Base-by-base conservation (phyloP, 441 rosid genomes). In the Melastoma candidum region DNA sequence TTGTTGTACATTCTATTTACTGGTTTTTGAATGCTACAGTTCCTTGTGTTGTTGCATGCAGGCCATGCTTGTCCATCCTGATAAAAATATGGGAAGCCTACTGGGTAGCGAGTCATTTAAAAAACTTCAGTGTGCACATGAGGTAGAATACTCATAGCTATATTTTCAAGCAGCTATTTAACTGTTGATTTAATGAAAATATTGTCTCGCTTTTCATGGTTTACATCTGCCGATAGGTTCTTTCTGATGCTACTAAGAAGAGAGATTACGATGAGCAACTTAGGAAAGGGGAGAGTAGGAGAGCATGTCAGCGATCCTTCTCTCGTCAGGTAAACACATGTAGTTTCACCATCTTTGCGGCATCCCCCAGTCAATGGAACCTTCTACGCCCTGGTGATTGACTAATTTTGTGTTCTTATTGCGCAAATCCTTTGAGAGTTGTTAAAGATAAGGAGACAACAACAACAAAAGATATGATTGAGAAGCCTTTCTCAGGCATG, bases 31-130 rank as follows among this genome's bases (percentile, higher is more conserved):
- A 49, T 9, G 49, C 17, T 10, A 10, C 53, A 9, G 39, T 45
- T 32, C 7, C 44, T 52, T 8, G 36, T 55, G 48, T 26, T 51
- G 41, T 59, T 44, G 27, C 77, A 26, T 74, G 66, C 64, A 94
- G 99, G 99, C 99, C 62, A 90, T 85, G 97, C 80, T 90, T 74
- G 99, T 94, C 51, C 99, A 94, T 82, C 99, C 99, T 6, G 99
- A 90, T 77, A 94, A 94, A 70, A 94, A 90, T 66, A 80, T 79
- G 96, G 97, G 99, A 62, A 94, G 84, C 75, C 76, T 95, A 41
- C 64, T 78, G 45, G 97, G 97, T 17, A 87, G 99, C 65, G 99
- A 94, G 71, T 87, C 99, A 32, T 94, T 94, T 73, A 90, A 94
- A 83, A 94, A 90, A 74, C 79, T 94, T 72, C 99, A 90, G 52